Percentiles rank a stretch among this genome's conserved stretches.
phyloP scores from a whole-genome alignment of 2,329 filamentous ascomycete species.

The Venturia pyrina region DNA sequence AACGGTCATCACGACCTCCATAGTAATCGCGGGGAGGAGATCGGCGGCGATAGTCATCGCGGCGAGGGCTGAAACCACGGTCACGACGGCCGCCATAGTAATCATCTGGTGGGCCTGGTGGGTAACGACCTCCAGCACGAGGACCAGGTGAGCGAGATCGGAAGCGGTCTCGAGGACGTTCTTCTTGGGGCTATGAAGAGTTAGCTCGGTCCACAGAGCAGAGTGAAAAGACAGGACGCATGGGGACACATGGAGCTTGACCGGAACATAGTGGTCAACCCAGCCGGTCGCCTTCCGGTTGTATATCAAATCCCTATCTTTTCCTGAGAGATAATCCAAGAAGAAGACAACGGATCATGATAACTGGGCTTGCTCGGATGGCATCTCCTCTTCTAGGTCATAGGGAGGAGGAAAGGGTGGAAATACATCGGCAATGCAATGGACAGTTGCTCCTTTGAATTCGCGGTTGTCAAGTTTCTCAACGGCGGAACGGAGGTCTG shows the following conservation, averaged over 20 bases:
- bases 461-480: constrained; percentile 90
- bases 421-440: constrained; percentile 77
- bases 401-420: background rate
- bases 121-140: constrained; percentile 49
- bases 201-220: constrained; percentile 25
- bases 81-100: constrained; percentile 71
- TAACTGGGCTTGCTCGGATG: too few species aligned
- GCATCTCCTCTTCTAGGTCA: too few species aligned
- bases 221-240: background rate
- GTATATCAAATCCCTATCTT: too few species aligned
- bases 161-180: constrained; percentile 60
- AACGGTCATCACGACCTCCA: constrained; percentile 61
- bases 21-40: constrained; percentile 78
- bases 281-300: too few species aligned
- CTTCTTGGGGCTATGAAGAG: constrained; percentile 40
- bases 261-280: too few species aligned
- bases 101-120: constrained; percentile 57
- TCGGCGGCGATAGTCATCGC: constrained; percentile 78
- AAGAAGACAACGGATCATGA: too few species aligned
- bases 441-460: constrained; percentile 83
- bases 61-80: constrained; percentile 75
- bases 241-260: background rate
- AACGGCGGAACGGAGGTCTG: constrained; percentile 80
- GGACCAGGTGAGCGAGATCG: constrained; percentile 67
- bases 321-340: too few species aligned